These are phyloP conservation scores for Globisporangium viniferum DNA, from an alignment of 352 stramenopile genomes.

Conservation along the genomic window DNA sequence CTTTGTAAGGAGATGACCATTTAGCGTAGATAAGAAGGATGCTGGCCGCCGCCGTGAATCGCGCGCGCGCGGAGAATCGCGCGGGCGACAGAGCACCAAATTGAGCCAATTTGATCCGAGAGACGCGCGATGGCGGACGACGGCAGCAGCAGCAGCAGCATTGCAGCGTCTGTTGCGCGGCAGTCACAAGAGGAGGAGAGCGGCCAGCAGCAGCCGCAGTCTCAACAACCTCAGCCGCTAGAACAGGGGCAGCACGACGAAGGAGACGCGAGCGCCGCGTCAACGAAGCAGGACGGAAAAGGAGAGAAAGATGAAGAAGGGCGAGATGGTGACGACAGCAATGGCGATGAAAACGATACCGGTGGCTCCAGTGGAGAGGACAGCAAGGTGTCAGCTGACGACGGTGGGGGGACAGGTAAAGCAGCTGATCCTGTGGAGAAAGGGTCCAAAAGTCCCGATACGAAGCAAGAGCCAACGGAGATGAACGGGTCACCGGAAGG, in stretches of 20 bases:
- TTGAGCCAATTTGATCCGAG: not conserved
- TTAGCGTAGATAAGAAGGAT: too few relatives aligned
- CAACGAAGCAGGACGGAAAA: not conserved
- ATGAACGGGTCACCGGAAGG: not conserved
- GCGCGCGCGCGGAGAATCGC: too few relatives aligned
- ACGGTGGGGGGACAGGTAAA: not conserved
- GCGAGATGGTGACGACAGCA: not conserved
- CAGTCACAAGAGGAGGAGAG: not conserved
- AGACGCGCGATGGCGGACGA: conserved; percentile 6
- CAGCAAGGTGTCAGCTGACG: not conserved
- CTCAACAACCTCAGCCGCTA: not conserved
- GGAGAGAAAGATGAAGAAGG: not conserved
- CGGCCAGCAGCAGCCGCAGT: not conserved
- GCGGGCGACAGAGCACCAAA: not conserved
- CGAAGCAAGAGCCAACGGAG: not conserved
- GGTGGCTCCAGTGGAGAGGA: not conserved
- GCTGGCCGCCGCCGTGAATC: too few relatives aligned
- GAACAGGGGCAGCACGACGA: not conserved
- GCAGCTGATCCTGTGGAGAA: not conserved
- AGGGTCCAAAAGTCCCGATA: not conserved
- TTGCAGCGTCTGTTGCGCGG: not conserved
- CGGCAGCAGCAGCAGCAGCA: not conserved
- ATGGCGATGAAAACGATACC: not conserved
- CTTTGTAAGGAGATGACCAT: too few relatives aligned
- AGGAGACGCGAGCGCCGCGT: not conserved